A percentile compares a stretch with the other conserved stretches of the same genome.
phyloP scores from a whole-genome alignment of 345 rosid genomes.

The Diplotaxis tenuifolia region DNA sequence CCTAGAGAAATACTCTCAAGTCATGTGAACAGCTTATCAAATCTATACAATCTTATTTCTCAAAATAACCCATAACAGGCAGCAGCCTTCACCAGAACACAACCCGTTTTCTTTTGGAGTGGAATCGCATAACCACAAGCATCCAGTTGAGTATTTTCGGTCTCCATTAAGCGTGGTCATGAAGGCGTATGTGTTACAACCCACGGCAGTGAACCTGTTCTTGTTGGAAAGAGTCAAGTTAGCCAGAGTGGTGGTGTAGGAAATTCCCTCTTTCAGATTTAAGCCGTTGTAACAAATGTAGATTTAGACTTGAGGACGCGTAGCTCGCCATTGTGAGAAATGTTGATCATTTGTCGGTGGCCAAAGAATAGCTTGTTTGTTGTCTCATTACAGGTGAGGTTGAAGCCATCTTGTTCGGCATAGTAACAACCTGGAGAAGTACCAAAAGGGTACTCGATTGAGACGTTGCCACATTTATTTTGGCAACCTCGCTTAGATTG shows the following conservation, averaged over 20 bases:
- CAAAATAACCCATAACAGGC: too few relatives aligned
- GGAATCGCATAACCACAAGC: neutral
- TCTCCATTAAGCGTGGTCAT: neutral
- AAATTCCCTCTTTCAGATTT: too few relatives aligned
- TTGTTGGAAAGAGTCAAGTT: neutral
- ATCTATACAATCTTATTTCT: too few relatives aligned
- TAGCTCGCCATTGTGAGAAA: constrained; percentile 16
- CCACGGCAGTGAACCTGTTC: constrained; percentile 36
- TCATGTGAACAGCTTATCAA: too few relatives aligned
- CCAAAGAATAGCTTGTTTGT: neutral
- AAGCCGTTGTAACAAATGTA: neutral
- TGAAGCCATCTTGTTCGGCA: constrained; percentile 14
- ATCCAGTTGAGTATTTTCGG: neutral
- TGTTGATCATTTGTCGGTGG: neutral
- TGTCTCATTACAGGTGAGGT: constrained; percentile 12
- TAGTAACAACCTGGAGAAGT: constrained; percentile 29
- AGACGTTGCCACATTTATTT: constrained; percentile 30
- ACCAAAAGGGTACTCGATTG: constrained; percentile 46
- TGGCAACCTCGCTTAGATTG: constrained; percentile 14
- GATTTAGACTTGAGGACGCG: neutral
- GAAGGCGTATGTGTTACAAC: constrained; percentile 35
- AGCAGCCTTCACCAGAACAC: constrained; percentile 24
- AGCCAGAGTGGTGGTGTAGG: neutral
- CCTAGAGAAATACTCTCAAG: too few relatives aligned
- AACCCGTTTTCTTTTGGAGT: neutral